Base-by-base conservation (phyloP, 768 basidiomycete species). In the Lactarius akahatsu region DNA sequence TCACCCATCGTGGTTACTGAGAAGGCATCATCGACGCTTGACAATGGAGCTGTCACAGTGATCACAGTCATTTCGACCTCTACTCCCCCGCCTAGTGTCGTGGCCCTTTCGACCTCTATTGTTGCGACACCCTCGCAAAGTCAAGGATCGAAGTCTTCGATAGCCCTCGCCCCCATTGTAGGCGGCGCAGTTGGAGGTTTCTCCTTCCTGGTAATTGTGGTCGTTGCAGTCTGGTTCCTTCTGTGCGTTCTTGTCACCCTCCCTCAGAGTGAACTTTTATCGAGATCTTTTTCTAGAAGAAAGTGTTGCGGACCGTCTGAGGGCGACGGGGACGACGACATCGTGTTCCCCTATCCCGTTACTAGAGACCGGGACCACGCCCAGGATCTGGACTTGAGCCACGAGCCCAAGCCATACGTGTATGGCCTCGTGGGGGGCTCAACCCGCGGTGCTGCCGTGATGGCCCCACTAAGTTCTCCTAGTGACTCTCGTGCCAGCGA, bases 111-210 rank as follows among this genome's bases (percentile, higher is more conserved):
- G 10, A 66, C 64, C 10, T 38, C 34, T 2, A 18, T 59, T 10
- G 28, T 40, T 20, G 13, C 18, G 43, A 13, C 61, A 8, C 34
- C 61, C 16, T 32, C 54, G 9, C 57, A 28, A 50, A 61, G 28
- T 38, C 50, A 34, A 32, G 7, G 30, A 16, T 41, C 62, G 28
- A 62, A 28, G 20, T 61, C 64, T 34, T 65, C 67, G 20, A 61
- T 38, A 8, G 52, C 18, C 15, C 30, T 66, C 4, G 64, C 4
- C 6, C 64, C 68, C 28, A 69, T 71, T 36, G 56, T 57, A 6
- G 70, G 59, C n/a, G 70, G 70, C 11, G 65, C 52, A 3, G 43
- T 58, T 26, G 69, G 64, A 38, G 70, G 70, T 20, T 71, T 71
- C 36, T 13, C 61, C 18, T 32, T 52, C 32, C 38, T 71, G 9